Evolutionary conservation across 768 basidiomycete genomes (phyloP).

Genomic region (Boletus fagicola): DNA sequence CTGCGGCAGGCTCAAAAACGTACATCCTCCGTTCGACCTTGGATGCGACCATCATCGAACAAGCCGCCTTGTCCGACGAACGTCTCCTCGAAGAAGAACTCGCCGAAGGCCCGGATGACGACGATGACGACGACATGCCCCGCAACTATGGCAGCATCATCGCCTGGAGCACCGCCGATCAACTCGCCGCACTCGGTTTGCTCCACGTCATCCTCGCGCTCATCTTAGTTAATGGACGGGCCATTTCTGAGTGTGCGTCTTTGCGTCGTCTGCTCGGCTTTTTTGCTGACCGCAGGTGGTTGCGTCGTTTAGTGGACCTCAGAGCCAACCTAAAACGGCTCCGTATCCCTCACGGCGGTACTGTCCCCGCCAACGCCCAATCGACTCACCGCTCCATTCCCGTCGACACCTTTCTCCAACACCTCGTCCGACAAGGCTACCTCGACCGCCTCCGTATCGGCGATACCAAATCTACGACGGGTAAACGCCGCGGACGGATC

Average conservation of each 20-base stretch:
- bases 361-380: conserved; percentile 51
- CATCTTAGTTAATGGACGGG: conserved; percentile 77
- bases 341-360: conserved; percentile 49
- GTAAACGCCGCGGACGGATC: conserved; percentile 57
- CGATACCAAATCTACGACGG: conserved; percentile 42
- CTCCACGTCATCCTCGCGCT: conserved; percentile 80
- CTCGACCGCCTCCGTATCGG: conserved; percentile 65
- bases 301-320: conserved; percentile 57
- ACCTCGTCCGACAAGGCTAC: conserved; percentile 69
- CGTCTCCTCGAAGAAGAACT: conserved; percentile 48
- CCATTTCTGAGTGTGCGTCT: conserved; percentile 65
- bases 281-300: not conserved
- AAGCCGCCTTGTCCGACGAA: conserved; percentile 51
- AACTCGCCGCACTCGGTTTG: conserved; percentile 69
- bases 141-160: conserved; percentile 66
- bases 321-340: conserved; percentile 68
- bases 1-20: conserved; percentile 64
- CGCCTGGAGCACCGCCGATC: conserved; percentile 66
- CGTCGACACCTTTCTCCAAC: conserved; percentile 64
- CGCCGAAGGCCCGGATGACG: conserved; percentile 45
- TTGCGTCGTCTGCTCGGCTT: not conserved
- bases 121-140: conserved; percentile 48
- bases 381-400: conserved; percentile 50
- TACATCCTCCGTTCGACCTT: conserved; percentile 83
- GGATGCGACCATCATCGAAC: conserved; percentile 57